A percentile compares a stretch with the other conserved stretches of the same genome.
Evolutionary conservation across 208 protist genomes (phyloP).

Genomic region (Acanthamoeba pearcei): DNA sequence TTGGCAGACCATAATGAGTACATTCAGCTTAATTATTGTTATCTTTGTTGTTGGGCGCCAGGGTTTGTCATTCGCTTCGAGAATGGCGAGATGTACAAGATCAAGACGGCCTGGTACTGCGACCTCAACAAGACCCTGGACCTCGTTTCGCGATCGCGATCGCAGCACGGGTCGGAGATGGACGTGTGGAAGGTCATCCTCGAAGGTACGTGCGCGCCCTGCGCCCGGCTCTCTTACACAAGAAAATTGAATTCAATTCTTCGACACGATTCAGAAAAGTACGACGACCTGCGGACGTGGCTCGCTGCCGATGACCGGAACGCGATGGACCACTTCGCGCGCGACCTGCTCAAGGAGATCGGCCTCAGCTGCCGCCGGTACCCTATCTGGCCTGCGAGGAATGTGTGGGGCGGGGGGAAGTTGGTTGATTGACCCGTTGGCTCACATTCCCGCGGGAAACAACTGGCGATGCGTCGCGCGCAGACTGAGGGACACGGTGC

Average conservation of each 20-base stretch:
- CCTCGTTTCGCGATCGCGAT: constrained; percentile 16
- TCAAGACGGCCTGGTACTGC: constrained; percentile 61
- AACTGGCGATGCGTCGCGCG: neutral
- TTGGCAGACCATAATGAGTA: too few species aligned
- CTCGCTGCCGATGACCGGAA: constrained; percentile 16
- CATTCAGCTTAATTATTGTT: too few species aligned
- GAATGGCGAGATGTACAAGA: constrained; percentile 57
- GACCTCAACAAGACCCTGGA: constrained; percentile 46
- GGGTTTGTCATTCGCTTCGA: constrained; percentile 59
- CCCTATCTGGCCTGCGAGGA: neutral
- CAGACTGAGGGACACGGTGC: neutral
- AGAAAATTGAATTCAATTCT: neutral
- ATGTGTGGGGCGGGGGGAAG: neutral
- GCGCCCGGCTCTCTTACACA: neutral
- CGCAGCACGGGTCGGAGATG: neutral
- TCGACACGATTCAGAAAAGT: neutral
- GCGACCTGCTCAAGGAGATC: constrained; percentile 38
- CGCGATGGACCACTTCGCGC: constrained; percentile 29
- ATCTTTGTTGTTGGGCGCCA: neutral
- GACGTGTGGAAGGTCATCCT: constrained; percentile 41
- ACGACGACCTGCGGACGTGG: constrained; percentile 50
- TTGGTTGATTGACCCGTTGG: too few species aligned
- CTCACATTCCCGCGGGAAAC: too few species aligned
- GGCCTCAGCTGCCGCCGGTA: constrained; percentile 4
- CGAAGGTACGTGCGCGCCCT: neutral